These are phyloP conservation scores for Caloboletus firmus DNA, from an alignment of 1,284 basidiomycete species.

Conservation along the genomic window DNA sequence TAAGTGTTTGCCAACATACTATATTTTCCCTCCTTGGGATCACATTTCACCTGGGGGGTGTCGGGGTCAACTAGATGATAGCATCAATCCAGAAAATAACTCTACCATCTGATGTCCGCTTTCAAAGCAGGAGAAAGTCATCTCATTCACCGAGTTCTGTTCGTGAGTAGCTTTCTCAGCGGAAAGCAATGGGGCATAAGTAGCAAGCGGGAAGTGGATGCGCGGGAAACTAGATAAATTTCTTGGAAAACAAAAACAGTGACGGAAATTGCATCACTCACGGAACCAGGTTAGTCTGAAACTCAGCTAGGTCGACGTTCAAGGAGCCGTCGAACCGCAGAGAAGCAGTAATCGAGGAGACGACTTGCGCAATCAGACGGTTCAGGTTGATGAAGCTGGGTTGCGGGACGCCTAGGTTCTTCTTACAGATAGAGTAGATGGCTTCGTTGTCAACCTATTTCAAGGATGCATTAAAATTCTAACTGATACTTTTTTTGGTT, in stretches of 20 bases:
- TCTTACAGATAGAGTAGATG: constrained; percentile 99
- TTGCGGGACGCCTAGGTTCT: constrained; percentile 83
- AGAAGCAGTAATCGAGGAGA: constrained; percentile 96
- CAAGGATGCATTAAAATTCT: constrained; percentile 4
- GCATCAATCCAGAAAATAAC: neutral
- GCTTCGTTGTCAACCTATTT: constrained; percentile 90
- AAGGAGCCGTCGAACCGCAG: constrained; percentile 97
- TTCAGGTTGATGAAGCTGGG: constrained; percentile 97
- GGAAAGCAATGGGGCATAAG: constrained; percentile 93
- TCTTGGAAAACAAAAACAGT: constrained; percentile 3
- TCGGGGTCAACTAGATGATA: constrained; percentile 8
- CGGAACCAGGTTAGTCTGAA: constrained; percentile 98
- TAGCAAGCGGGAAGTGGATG: constrained; percentile 98
- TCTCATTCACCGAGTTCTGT: constrained; percentile 96
- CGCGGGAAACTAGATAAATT: constrained; percentile 75
- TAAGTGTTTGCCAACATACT: constrained; percentile 52
- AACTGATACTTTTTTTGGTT: neutral
- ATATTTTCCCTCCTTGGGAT: constrained; percentile 96
- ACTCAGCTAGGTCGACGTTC: constrained; percentile 98
- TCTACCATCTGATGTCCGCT: constrained; percentile 93
- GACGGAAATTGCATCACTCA: constrained; percentile 41
- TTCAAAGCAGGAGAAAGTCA: constrained; percentile 99
- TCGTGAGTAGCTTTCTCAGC: constrained; percentile 89
- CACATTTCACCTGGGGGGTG: constrained; percentile 75
- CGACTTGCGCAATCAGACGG: constrained; percentile 95